phyloP scores from a whole-genome alignment of 2,329 filamentous ascomycete genomes.

The Apiospora arundinis region DNA sequence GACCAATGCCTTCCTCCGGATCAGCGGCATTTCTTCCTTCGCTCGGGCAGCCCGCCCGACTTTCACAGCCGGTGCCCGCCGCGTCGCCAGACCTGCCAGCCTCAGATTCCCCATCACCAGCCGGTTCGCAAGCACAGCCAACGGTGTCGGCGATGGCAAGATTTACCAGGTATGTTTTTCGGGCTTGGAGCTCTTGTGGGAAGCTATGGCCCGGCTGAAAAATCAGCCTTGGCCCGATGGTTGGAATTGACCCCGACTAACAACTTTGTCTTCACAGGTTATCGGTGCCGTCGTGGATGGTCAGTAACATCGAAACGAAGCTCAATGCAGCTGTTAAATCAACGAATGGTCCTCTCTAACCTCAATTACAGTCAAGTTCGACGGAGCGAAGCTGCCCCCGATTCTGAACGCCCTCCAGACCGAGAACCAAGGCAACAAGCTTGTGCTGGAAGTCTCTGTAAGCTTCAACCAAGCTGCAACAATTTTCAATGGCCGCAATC shows the following conservation, averaged over 20 bases:
- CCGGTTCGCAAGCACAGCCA: constrained; percentile 64
- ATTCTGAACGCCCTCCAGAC: constrained; percentile 98
- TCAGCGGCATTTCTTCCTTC: constrained; percentile 71
- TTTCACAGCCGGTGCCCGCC: constrained; percentile 63
- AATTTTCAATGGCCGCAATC: constrained; percentile 40
- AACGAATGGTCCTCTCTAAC: neutral
- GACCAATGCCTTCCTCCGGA: constrained; percentile 44
- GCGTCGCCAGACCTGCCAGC: constrained; percentile 62
- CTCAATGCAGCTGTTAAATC: constrained; percentile 21
- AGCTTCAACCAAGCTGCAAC: constrained; percentile 33
- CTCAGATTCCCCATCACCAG: constrained; percentile 61
- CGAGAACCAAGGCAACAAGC: constrained; percentile 89
- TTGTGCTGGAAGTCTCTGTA: constrained; percentile 97
- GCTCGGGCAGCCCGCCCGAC: constrained; percentile 67
- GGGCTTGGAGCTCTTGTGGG: constrained; percentile 27
- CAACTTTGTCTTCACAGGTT: constrained; percentile 74
- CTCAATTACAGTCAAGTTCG: constrained; percentile 84
- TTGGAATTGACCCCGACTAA: constrained; percentile 35
- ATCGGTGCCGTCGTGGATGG: constrained; percentile 99
- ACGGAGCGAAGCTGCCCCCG: constrained; percentile 87
- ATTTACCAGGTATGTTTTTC: constrained; percentile 66
- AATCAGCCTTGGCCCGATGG: constrained; percentile 10
- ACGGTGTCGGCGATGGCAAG: constrained; percentile 65
- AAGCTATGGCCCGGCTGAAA: constrained; percentile 13
- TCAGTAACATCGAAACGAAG: constrained; percentile 57